Base-by-base conservation (phyloP, 441 rosid genomes). In the Kokia cookei region DNA sequence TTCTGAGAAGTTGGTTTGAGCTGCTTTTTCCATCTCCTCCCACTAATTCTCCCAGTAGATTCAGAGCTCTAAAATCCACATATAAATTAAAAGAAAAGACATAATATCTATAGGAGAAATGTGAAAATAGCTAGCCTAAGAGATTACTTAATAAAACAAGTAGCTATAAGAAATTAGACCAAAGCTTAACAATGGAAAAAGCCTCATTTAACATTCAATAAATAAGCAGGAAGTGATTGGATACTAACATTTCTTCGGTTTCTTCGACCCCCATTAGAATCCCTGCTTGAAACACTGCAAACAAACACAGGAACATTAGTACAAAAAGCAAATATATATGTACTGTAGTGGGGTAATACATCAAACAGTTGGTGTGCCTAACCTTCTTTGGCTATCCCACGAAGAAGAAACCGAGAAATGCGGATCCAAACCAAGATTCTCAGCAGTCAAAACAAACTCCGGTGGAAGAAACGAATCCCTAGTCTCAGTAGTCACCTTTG, bases 321-420 rank as follows among this genome's bases (percentile, higher is more conserved):
- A 6, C 40, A 47, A 58, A 58, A 0, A 22, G 22, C 13, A 42
- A 12, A 58, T 55, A 37, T 27, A 61, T 45, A 6, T 60, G 13
- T 47, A 13, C 51, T 14, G 15, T 47, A 22, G 62, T 15, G 12
- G 7, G 29, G 17, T 66, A 29, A 69, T 11, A 24, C 73, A 75
- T 32, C 66, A 76, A 37, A 60, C 47, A 35, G 26, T 29, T 40
- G 29, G 51, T 53, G 26, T 65, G 15, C 51, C 89, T 65, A 59
- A 89, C 97, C 97, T 94, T 78, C 88, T 86, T 26, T 64, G 84
- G 78, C 89, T 78, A 69, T 92, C 97, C 92, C 94, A 81, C 0
- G 97, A 94, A 67, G 95, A 84, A 55, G 93, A 92, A 37, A 84
- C 69, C 0, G 97, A 86, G 79, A 83, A 77, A 71, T 79, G 80